Evolutionary conservation across 2,329 filamentous ascomycete genomes (phyloP), one percentile per base, ranked within the genome.

Genomic region (Botrytis galanthina): DNA sequence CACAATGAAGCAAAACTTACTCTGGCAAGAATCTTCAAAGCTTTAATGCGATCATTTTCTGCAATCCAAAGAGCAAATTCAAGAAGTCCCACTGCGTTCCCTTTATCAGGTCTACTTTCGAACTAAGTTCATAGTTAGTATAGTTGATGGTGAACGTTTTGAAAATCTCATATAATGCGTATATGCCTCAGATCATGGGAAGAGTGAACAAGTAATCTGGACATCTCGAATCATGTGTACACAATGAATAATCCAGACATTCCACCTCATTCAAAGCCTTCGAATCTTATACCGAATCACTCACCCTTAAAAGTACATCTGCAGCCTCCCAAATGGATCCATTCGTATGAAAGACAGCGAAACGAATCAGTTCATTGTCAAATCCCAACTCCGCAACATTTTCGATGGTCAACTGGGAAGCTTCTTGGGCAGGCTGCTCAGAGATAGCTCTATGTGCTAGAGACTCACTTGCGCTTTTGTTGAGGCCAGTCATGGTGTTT

Each of bases 51-150:
- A 18, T 69, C 48, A 22, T 68, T 68, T 9, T 54, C 22, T 51
- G 46, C 7, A 68, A 68, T 48, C 42, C n/a, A 68, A 29, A 68
- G 46, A 7, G 64, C 64, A 4, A 68, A 68, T 12, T 68, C 64
- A 3, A 68, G 44, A 26, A 35, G 44, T 4, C 16, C 32, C 37
- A 37, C n/a, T 22, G 18, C 35, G 29, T 39, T 22, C 5, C 46
- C 18, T 18, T 59, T 59, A 10, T 39, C 35, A 7, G 32, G 26
- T 20, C n/a, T 48, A 32, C n/a, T 42, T 42, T 69, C 66, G n/a
- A 59, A 69, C 66, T 69, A 10, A 39, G 16, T 22, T n/a, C n/a
- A 22, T 8, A 32, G 51, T 54, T 8, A 32, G 66, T 39, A 59
- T 44, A 29, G 18, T 32, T 2, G 12, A 46, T 12, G 9, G 29